Evolutionary conservation across 2,329 filamentous ascomycete genomes (phyloP).

Genomic region (Venturia aucupariae): DNA sequence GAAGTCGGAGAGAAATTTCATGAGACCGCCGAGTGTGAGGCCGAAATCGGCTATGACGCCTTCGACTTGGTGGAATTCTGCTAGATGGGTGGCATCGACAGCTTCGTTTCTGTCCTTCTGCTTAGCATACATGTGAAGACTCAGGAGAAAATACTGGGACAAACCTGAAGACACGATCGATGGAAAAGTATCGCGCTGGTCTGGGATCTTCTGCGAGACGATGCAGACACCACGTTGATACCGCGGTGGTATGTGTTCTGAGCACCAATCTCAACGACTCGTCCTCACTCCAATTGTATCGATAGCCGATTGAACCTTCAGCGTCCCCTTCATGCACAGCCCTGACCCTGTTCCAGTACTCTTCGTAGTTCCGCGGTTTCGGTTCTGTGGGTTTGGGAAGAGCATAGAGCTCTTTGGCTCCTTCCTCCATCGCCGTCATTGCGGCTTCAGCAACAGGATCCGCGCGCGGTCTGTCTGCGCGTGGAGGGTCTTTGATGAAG

Average conservation of each 20-base stretch:
- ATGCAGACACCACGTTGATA: conserved; percentile 84
- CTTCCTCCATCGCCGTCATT: conserved; percentile 40
- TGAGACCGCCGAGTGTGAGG: conserved; percentile 82
- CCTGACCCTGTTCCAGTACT: conserved; percentile 82
- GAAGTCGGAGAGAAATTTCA: conserved; percentile 92
- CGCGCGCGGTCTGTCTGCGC: conserved; percentile 57
- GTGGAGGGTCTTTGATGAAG: conserved; percentile 84
- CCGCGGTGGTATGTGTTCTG: conserved; percentile 90
- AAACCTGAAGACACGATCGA: conserved; percentile 80
- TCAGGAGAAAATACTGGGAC: not conserved
- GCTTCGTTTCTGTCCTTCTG: conserved; percentile 62
- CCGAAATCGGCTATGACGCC: conserved; percentile 97
- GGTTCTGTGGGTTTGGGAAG: conserved; percentile 44
- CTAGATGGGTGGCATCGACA: conserved; percentile 91
- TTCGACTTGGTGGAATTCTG: conserved; percentile 97
- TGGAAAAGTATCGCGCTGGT: conserved; percentile 93
- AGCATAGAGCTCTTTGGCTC: conserved; percentile 44
- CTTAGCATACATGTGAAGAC: not conserved
- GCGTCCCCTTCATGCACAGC: conserved; percentile 85
- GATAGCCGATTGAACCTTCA: conserved; percentile 91
- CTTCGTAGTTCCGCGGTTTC: conserved; percentile 57
- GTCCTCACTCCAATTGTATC: conserved; percentile 84
- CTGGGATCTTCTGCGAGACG: conserved; percentile 76
- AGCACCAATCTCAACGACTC: conserved; percentile 83
- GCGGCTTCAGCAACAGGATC: conserved; percentile 41